phyloP scores from a whole-genome alignment of 1,284 basidiomycete genomes.

The Trichosporon inkin region DNA sequence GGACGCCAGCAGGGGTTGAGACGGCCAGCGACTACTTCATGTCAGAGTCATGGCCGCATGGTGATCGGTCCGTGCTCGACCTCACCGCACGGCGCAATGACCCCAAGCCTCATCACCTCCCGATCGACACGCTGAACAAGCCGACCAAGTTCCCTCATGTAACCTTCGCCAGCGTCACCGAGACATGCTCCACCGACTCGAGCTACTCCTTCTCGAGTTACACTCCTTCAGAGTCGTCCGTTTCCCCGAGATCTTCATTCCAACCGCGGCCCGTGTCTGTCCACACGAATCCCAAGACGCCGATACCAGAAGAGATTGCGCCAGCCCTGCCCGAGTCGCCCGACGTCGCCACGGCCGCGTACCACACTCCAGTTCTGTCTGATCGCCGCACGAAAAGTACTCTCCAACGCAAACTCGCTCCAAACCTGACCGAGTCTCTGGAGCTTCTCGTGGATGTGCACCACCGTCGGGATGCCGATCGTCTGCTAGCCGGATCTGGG shows the following conservation, averaged over 20 bases:
- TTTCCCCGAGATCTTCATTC: not conserved
- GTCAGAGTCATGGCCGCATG: not conserved
- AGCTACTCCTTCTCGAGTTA: not conserved
- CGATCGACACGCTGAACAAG: not conserved
- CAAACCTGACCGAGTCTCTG: slow-evolving; percentile 33
- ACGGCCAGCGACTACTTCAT: not conserved
- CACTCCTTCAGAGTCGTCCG: not conserved
- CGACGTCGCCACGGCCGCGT: slow-evolving; percentile 3
- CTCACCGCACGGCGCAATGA: not conserved
- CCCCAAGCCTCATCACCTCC: not conserved
- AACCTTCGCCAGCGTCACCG: not conserved
- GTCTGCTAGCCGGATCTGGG: not conserved
- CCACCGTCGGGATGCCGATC: slow-evolving; percentile 10
- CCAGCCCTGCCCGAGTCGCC: slow-evolving; percentile 1
- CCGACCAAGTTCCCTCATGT: not conserved
- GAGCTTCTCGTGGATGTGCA: slow-evolving; percentile 26
- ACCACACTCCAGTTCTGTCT: not conserved
- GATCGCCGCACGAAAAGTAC: not conserved
- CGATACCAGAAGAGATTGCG: not conserved
- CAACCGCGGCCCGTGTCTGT: not conserved
- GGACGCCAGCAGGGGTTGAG: not conserved
- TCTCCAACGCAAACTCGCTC: slow-evolving; percentile 30
- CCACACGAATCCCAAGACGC: slow-evolving; percentile 4
- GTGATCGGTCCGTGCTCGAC: not conserved
- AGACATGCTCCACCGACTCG: not conserved